These are phyloP conservation scores for Manihot esculenta DNA, from an alignment of 441 rosid species.

Conservation along the genomic window DNA sequence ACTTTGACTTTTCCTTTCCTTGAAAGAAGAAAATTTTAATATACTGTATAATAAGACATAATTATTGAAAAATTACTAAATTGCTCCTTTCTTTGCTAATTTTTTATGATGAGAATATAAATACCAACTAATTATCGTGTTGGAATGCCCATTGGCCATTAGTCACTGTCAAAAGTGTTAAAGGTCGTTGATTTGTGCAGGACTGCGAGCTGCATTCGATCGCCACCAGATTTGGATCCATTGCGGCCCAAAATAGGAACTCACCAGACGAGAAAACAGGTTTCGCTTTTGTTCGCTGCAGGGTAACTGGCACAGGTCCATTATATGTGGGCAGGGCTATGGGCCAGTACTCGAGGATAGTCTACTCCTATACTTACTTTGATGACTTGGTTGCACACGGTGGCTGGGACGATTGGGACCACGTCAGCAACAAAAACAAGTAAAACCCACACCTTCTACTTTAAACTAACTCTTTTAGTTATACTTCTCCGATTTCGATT, in stretches of 20 bases:
- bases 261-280: constrained; percentile 88
- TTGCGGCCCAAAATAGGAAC: constrained; percentile 79
- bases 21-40: too few species aligned
- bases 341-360: constrained; percentile 94
- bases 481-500: too few species aligned
- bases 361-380: constrained; percentile 78
- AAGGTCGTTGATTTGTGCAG: constrained; percentile 33
- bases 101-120: too few species aligned
- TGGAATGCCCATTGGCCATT: background rate
- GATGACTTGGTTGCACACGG: constrained; percentile 83
- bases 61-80: too few species aligned
- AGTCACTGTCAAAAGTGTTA: background rate
- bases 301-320: constrained; percentile 79
- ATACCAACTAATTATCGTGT: too few species aligned
- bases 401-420: constrained; percentile 99
- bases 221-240: constrained; percentile 83
- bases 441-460: constrained; percentile 16
- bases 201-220: constrained; percentile 90
- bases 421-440: constrained; percentile 79
- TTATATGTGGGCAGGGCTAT: constrained; percentile 87
- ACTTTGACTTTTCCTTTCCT: too few species aligned
- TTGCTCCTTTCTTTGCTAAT: too few species aligned
- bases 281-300: constrained; percentile 70
- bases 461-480: too few species aligned
- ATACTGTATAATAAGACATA: too few species aligned